Evolutionary conservation across 2,329 filamentous ascomycete genomes (phyloP).

Genomic region (Aschersonia sp.): DNA sequence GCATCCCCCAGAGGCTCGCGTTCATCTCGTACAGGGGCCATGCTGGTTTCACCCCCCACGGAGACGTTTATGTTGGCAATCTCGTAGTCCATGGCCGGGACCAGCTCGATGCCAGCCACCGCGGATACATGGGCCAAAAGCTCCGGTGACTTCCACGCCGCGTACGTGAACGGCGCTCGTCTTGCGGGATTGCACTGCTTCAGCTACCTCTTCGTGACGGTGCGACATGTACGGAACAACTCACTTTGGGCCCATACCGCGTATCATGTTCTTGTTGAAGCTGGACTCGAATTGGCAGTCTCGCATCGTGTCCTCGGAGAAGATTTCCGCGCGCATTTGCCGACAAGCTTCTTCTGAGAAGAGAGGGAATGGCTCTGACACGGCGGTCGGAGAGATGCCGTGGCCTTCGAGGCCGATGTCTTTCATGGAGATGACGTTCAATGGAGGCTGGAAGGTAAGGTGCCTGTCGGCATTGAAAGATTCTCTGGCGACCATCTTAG

Average conservation of each 20-base stretch:
- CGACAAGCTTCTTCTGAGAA: conserved; percentile 47
- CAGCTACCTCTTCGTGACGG: not conserved
- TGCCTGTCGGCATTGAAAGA: conserved; percentile 41
- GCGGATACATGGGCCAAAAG: conserved; percentile 31
- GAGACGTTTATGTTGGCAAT: conserved; percentile 42
- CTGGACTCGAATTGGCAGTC: conserved; percentile 38
- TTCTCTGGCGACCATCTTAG: conserved; percentile 7
- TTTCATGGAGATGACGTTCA: conserved; percentile 42
- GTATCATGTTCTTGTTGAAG: conserved; percentile 39
- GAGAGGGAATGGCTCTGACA: conserved; percentile 50
- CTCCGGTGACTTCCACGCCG: conserved; percentile 26
- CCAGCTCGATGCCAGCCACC: conserved; percentile 39
- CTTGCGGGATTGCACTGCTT: conserved; percentile 14
- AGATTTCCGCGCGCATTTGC: conserved; percentile 48
- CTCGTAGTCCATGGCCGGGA: conserved; percentile 38
- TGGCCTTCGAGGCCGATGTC: conserved; percentile 42
- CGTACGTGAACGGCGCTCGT: conserved; percentile 50
- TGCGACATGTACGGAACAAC: too few relatives aligned
- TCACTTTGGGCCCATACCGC: conserved; percentile 29
- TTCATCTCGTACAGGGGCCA: not conserved
- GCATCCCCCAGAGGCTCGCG: conserved; percentile 22
- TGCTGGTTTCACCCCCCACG: conserved; percentile 21
- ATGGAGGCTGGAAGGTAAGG: conserved; percentile 33
- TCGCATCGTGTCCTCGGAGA: conserved; percentile 38
- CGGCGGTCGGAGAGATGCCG: conserved; percentile 47